Percentiles rank a stretch among this genome's conserved stretches.
These are phyloP conservation scores for Fusarium nygamai DNA, from an alignment of 2,329 filamentous ascomycete genomes.

Conservation along the genomic window DNA sequence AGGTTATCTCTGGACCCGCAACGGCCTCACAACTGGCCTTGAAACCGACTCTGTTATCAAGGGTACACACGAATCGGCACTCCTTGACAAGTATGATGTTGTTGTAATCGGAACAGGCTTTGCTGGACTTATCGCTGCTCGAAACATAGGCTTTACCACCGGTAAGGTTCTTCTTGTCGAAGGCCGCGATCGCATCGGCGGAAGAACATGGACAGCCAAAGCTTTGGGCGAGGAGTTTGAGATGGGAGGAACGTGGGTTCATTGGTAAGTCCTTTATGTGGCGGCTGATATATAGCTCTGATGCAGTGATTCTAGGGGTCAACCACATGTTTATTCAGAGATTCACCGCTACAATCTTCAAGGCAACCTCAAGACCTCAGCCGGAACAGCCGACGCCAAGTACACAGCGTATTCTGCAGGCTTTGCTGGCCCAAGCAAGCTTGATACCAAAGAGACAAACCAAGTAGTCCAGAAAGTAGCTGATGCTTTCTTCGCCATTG, in stretches of 20 bases:
- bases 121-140: slow-evolving; percentile 17
- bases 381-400: slow-evolving; percentile 9
- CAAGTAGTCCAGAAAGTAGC: slow-evolving; percentile 27
- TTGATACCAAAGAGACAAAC: not conserved
- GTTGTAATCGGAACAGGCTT: slow-evolving; percentile 26
- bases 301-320: slow-evolving; percentile 8
- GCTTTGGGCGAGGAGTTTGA: slow-evolving; percentile 49
- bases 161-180: slow-evolving; percentile 47
- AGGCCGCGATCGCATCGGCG: slow-evolving; percentile 54
- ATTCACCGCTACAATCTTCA: slow-evolving; percentile 30
- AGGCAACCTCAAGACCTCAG: slow-evolving; percentile 26
- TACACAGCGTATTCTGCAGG: slow-evolving; percentile 7
- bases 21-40: slow-evolving; percentile 1
- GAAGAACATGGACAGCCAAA: slow-evolving; percentile 52
- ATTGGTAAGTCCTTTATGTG: slow-evolving; percentile 7
- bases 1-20: slow-evolving; percentile 24
- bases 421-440: not conserved
- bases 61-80: not conserved
- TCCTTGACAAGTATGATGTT: slow-evolving; percentile 17
- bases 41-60: slow-evolving; percentile 19
- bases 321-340: slow-evolving; percentile 32
- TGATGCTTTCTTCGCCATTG: slow-evolving; percentile 44
- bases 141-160: not conserved
- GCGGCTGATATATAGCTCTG: not conserved
- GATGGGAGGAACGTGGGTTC: slow-evolving; percentile 56